Evolutionary conservation across 140 eudicot species (phyloP).

Genomic region (Flaveria floridana): DNA sequence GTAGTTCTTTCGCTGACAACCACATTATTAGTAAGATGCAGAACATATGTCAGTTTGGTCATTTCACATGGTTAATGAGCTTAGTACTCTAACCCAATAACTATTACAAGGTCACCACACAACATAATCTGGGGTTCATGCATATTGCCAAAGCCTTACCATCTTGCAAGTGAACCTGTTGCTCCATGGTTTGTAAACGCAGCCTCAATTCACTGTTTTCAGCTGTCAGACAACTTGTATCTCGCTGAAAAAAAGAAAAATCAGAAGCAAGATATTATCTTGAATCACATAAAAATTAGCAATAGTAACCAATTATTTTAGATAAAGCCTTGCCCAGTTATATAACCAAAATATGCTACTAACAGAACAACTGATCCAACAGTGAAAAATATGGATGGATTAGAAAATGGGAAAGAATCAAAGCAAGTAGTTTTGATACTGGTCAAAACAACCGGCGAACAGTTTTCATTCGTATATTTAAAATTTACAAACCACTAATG

Average conservation of each 20-base stretch:
- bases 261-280: conserved; percentile 1
- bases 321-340: neutral
- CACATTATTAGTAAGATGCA: neutral
- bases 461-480: too few species aligned
- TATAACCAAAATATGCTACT: neutral
- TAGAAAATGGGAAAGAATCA: neutral
- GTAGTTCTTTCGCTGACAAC: neutral
- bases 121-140: neutral
- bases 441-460: neutral
- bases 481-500: too few species aligned
- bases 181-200: conserved; percentile 86
- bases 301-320: neutral
- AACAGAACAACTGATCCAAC: neutral
- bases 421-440: neutral
- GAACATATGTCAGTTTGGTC: neutral
- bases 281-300: neutral
- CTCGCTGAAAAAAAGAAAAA: conserved; percentile 44
- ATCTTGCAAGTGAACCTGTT: conserved; percentile 85
- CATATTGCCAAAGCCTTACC: conserved; percentile 45
- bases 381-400: neutral
- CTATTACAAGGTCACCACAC: conserved; percentile 10
- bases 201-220: conserved; percentile 80
- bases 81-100: conserved; percentile 8
- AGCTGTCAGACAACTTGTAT: conserved; percentile 64
- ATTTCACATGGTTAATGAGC: neutral